Evolutionary conservation across 2,329 filamentous ascomycete species (phyloP).

Genomic region (Stagonosporopsis cucurbitacearum): DNA sequence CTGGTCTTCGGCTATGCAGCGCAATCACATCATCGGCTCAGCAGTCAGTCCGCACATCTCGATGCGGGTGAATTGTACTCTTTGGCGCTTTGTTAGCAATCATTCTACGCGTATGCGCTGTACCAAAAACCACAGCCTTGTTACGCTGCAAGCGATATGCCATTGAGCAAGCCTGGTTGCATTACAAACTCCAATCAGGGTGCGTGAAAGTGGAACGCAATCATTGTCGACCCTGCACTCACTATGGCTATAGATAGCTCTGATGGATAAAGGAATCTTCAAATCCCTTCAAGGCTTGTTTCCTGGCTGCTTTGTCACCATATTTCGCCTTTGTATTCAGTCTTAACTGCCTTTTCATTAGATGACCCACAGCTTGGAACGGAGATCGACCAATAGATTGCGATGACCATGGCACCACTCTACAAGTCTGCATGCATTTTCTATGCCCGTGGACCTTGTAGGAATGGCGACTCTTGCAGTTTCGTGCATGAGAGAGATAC

Average conservation of each 20-base stretch:
- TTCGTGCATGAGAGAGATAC: background rate
- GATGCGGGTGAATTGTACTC: too few relatives aligned
- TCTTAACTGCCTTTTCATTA: background rate
- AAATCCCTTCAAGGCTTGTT: background rate
- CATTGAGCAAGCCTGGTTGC: background rate
- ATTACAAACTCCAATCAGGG: background rate
- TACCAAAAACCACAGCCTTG: too few relatives aligned
- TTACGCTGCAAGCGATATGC: background rate
- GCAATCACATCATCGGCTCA: too few relatives aligned
- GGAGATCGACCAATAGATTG: background rate
- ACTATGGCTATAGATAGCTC: background rate
- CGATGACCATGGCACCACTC: background rate
- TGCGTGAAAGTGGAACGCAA: background rate
- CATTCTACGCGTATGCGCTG: too few relatives aligned
- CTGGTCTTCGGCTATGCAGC: too few relatives aligned
- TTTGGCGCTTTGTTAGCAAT: too few relatives aligned
- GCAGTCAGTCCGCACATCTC: too few relatives aligned
- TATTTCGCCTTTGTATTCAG: background rate
- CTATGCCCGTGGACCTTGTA: background rate
- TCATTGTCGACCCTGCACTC: background rate
- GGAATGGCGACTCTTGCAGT: background rate
- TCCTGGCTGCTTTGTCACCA: background rate
- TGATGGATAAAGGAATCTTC: background rate
- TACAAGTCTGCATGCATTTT: background rate
- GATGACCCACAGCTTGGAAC: too few relatives aligned